phyloP scores from a whole-genome alignment of 768 basidiomycete species.

The Leccinum arenicola region DNA sequence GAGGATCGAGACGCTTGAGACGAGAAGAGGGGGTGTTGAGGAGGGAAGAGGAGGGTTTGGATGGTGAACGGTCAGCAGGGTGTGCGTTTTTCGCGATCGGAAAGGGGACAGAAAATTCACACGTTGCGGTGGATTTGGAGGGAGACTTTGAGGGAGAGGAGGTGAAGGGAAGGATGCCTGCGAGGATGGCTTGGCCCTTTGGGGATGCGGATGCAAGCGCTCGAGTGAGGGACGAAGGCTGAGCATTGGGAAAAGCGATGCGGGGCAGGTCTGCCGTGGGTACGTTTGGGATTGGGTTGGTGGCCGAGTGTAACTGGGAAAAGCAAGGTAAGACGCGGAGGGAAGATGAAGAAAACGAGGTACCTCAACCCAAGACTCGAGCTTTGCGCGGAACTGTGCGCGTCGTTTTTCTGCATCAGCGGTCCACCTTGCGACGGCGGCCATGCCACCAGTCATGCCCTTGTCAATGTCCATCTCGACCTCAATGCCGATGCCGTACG shows the following conservation, averaged over 20 bases:
- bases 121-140: slow-evolving; percentile 25
- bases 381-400: slow-evolving; percentile 53
- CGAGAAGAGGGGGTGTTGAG: slow-evolving; percentile 65
- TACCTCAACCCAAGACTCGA: slow-evolving; percentile 66
- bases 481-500: slow-evolving; percentile 84
- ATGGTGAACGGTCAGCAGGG: slow-evolving; percentile 38
- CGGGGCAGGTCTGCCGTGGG: slow-evolving; percentile 67
- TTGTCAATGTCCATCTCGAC: slow-evolving; percentile 84
- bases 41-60: slow-evolving; percentile 49
- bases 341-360: background rate
- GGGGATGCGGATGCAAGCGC: slow-evolving; percentile 74
- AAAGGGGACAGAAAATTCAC: slow-evolving; percentile 38
- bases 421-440: slow-evolving; percentile 86
- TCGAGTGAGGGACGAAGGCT: slow-evolving; percentile 67
- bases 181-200: slow-evolving; percentile 42
- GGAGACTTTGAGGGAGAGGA: slow-evolving; percentile 41
- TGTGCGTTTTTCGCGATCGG: slow-evolving; percentile 37
- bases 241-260: slow-evolving; percentile 43
- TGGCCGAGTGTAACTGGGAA: slow-evolving; percentile 49
- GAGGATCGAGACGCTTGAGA: slow-evolving; percentile 33
- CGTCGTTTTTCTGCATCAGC: slow-evolving; percentile 62
- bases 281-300: slow-evolving; percentile 47
- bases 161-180: slow-evolving; percentile 30
- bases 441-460: slow-evolving; percentile 80
- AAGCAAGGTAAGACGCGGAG: slow-evolving; percentile 8